phyloP scores from a whole-genome alignment of 2,329 filamentous ascomycete species.

The Colletotrichum caudatum region DNA sequence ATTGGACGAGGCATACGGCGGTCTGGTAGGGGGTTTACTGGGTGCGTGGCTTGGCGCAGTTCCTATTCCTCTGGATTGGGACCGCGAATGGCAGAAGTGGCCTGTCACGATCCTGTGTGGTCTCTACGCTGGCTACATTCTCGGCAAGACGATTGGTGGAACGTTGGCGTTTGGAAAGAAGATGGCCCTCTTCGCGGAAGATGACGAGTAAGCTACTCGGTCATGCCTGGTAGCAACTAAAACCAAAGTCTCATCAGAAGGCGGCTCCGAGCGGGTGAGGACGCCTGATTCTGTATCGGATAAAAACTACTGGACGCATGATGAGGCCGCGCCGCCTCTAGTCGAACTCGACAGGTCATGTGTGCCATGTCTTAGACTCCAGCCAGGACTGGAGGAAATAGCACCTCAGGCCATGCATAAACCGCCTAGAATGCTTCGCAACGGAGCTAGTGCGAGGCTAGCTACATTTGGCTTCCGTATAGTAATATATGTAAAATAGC shows the following conservation, averaged over 20 bases:
- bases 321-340: slow-evolving; percentile 1
- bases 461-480: slow-evolving; percentile 12
- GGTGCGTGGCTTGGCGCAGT: slow-evolving; percentile 95
- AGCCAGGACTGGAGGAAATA: neutral
- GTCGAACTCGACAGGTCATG: slow-evolving; percentile 4
- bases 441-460: slow-evolving; percentile 7
- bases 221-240: neutral
- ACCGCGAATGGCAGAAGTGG: slow-evolving; percentile 99
- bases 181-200: slow-evolving; percentile 46
- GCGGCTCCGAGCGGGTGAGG: neutral
- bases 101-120: slow-evolving; percentile 91
- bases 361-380: neutral
- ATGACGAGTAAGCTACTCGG: slow-evolving; percentile 19
- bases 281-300: neutral
- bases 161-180: slow-evolving; percentile 61
- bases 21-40: slow-evolving; percentile 78
- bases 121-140: slow-evolving; percentile 80
- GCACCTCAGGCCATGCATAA: slow-evolving; percentile 11
- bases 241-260: neutral
- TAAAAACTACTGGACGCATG: neutral
- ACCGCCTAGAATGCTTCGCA: neutral
- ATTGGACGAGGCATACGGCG: slow-evolving; percentile 87
- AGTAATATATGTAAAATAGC: slow-evolving; percentile 27
- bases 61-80: slow-evolving; percentile 97
- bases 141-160: slow-evolving; percentile 75